A percentile compares a stretch with the other conserved stretches of the same genome.
Evolutionary conservation across 768 basidiomycete genomes (phyloP).

Genomic region (Mycena indigotica): DNA sequence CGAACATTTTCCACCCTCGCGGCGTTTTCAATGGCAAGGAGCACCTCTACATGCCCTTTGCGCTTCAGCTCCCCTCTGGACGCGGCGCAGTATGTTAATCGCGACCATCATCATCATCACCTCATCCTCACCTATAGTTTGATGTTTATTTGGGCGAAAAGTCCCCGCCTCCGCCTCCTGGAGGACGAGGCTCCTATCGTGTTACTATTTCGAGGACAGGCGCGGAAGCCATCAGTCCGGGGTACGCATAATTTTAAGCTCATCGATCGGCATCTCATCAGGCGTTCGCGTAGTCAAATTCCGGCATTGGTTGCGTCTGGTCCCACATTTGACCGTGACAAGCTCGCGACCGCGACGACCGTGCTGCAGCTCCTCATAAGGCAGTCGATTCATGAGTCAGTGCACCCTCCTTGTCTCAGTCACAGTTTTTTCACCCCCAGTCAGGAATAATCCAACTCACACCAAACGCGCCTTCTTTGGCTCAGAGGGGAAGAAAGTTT

Average conservation of each 20-base stretch:
- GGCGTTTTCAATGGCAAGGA: slow-evolving; percentile 50
- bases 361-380: slow-evolving; percentile 52
- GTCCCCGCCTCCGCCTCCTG: slow-evolving; percentile 4
- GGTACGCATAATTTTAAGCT: slow-evolving; percentile 28
- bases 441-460: slow-evolving; percentile 44
- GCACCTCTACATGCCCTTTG: slow-evolving; percentile 45
- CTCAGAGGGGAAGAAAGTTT: slow-evolving; percentile 3
- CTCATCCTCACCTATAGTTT: slow-evolving; percentile 31
- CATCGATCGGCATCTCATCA: background rate
- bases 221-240: slow-evolving; percentile 38
- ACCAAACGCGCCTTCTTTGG: slow-evolving; percentile 50
- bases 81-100: slow-evolving; percentile 23
- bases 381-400: slow-evolving; percentile 49
- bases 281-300: slow-evolving; percentile 28
- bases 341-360: slow-evolving; percentile 43
- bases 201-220: slow-evolving; percentile 42
- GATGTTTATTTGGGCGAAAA: slow-evolving; percentile 35
- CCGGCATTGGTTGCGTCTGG: slow-evolving; percentile 24
- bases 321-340: slow-evolving; percentile 18
- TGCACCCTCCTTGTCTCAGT: slow-evolving; percentile 1
- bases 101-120: background rate
- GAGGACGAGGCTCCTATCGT: slow-evolving; percentile 28
- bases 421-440: background rate
- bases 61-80: slow-evolving; percentile 28
- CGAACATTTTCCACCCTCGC: slow-evolving; percentile 42